phyloP scores from a whole-genome alignment of 2,329 filamentous ascomycete species.

The Penicillium sp. region DNA sequence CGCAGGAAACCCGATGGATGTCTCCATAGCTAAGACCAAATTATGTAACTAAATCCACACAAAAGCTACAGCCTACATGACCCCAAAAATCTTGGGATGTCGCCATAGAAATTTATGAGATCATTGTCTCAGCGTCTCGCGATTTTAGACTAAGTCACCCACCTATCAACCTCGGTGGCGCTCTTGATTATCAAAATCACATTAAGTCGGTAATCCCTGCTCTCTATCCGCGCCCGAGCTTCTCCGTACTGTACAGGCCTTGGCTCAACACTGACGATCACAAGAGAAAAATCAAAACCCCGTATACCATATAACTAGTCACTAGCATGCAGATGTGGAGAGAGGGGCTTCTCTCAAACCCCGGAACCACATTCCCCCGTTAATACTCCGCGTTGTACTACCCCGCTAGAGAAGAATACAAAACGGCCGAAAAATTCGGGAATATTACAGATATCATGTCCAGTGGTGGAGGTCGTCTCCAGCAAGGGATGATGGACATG shows the following conservation, averaged over 20 bases:
- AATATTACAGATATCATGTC: constrained; percentile 1
- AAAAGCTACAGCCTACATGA: background rate
- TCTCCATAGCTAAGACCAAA: background rate
- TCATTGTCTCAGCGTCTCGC: background rate
- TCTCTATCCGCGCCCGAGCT: background rate
- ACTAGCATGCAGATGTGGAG: background rate
- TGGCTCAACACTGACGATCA: background rate
- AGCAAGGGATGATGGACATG: constrained; percentile 20
- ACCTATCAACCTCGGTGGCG: background rate
- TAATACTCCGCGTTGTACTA: background rate
- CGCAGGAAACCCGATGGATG: background rate
- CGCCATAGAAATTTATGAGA: background rate
- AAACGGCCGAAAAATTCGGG: constrained; percentile 4
- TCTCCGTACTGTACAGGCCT: background rate
- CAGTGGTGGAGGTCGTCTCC: constrained; percentile 3
- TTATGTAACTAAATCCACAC: background rate
- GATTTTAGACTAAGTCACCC: background rate
- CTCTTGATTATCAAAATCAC: background rate
- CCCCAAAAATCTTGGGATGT: background rate
- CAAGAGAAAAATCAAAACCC: background rate
- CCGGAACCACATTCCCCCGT: background rate
- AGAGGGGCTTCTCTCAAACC: background rate
- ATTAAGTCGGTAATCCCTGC: background rate
- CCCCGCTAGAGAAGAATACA: background rate
- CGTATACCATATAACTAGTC: background rate